Conservation (phyloP, 108 stramenopile genomes). For the Asterionellopsis glacialis region DNA sequence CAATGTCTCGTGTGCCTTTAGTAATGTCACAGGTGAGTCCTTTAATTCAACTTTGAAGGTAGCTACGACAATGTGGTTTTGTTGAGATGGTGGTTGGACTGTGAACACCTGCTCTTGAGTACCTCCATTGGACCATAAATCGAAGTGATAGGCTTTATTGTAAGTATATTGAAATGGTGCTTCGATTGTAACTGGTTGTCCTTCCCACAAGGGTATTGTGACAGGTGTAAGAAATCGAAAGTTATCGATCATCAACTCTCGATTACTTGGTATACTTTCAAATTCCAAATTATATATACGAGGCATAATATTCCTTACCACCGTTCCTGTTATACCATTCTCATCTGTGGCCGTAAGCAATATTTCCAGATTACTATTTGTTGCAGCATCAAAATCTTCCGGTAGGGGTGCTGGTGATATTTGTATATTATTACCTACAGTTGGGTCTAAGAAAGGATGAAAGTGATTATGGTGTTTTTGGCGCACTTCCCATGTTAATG, state of each 20-base stretch:
- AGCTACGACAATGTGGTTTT: too few species aligned
- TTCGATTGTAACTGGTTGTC: conserved; percentile 12
- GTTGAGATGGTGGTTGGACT: too few species aligned
- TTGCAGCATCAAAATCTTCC: conserved; percentile 27
- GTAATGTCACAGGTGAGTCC: too few species aligned
- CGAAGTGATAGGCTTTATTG: not conserved
- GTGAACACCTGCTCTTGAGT: not conserved
- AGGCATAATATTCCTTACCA: conserved; percentile 10
- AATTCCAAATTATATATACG: conserved; percentile 9
- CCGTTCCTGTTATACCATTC: conserved; percentile 16
- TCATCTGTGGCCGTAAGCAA: conserved; percentile 20
- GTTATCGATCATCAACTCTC: conserved; percentile 10
- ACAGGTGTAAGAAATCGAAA: conserved; percentile 18
- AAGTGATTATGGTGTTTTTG: conserved; percentile 24
- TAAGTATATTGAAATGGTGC: conserved; percentile 13
- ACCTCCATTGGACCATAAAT: conserved; percentile 16
- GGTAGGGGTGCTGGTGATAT: conserved; percentile 21
- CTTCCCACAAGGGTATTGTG: conserved; percentile 18
- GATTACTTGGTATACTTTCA: conserved; percentile 10
- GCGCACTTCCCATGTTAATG: conserved; percentile 23
- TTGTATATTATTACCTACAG: conserved; percentile 14
- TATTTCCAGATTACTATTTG: conserved; percentile 24
- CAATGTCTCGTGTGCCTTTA: too few species aligned
- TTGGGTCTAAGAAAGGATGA: conserved; percentile 30
- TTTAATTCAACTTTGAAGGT: too few species aligned